phyloP scores from a whole-genome alignment of 805 yeast genomes.

The Ogataea minuta region DNA sequence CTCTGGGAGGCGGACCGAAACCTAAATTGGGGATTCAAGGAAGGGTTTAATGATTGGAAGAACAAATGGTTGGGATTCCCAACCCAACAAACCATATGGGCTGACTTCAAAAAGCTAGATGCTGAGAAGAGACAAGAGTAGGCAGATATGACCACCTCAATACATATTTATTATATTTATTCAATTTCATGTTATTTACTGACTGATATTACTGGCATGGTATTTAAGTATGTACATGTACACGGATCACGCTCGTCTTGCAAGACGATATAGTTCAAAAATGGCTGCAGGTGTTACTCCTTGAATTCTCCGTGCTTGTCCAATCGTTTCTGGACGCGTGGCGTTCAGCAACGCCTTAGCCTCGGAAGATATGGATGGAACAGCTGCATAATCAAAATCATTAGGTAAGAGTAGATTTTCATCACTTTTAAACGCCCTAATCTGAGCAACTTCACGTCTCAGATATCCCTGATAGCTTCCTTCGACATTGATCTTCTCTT shows the following conservation, averaged over 20 bases:
- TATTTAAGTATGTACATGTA: conserved; percentile 1
- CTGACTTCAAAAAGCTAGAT: conserved; percentile 33
- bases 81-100: conserved; percentile 30
- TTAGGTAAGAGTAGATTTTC: conserved; percentile 72
- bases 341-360: conserved; percentile 65
- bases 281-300: conserved; percentile 95
- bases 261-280: conserved; percentile 68
- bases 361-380: conserved; percentile 72
- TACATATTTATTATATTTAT: conserved; percentile 3
- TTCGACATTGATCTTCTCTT: conserved; percentile 67
- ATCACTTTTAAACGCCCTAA: conserved; percentile 79
- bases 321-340: conserved; percentile 84
- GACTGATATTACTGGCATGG: not conserved
- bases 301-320: conserved; percentile 92
- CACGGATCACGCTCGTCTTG: conserved; percentile 28
- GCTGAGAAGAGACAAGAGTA: conserved; percentile 20
- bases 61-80: conserved; percentile 34
- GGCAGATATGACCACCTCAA: not conserved
- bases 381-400: conserved; percentile 56
- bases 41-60: conserved; percentile 27
- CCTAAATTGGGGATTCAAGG: conserved; percentile 33
- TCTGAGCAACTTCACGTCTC: conserved; percentile 64
- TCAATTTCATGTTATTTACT: conserved; percentile 9
- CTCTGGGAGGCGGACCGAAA: conserved; percentile 38
- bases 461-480: conserved; percentile 82